Percentiles rank a stretch among this genome's conserved stretches.
Evolutionary conservation across 805 yeast species (phyloP).

Genomic region (Millerago galiae): DNA sequence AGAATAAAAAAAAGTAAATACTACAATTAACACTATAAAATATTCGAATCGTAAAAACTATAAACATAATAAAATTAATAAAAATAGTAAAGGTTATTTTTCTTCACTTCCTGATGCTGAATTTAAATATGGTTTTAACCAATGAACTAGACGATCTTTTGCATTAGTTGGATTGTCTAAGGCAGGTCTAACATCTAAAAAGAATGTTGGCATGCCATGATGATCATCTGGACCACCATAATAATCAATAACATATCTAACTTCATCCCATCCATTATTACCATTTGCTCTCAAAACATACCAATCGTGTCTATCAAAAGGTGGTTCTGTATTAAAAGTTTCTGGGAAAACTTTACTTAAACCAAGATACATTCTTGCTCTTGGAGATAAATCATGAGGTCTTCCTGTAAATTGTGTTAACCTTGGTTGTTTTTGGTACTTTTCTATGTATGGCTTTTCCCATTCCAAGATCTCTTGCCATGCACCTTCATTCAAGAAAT

Average conservation of each 20-base stretch:
- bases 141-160: conserved; percentile 60
- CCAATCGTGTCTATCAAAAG: conserved; percentile 99
- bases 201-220: conserved; percentile 86
- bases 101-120: conserved; percentile 45
- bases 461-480: conserved; percentile 92
- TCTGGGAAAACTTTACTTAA: conserved; percentile 69
- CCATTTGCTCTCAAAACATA: conserved; percentile 68
- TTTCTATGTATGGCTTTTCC: conserved; percentile 69
- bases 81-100: background rate
- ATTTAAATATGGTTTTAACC: conserved; percentile 61
- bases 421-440: conserved; percentile 60
- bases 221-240: conserved; percentile 93
- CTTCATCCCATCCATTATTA: conserved; percentile 50
- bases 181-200: conserved; percentile 94
- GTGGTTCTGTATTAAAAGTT: conserved; percentile 69
- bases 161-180: conserved; percentile 62
- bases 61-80: background rate
- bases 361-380: conserved; percentile 64
- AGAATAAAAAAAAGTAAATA: background rate
- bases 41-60: background rate
- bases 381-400: conserved; percentile 81
- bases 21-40: background rate
- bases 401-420: conserved; percentile 84
- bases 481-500: conserved; percentile 93
- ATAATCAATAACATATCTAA: conserved; percentile 92